Percentiles rank a stretch among this genome's conserved stretches.
Conservation (phyloP, 2,329 filamentous ascomycete species). For the Xylariaceae sp. region DNA sequence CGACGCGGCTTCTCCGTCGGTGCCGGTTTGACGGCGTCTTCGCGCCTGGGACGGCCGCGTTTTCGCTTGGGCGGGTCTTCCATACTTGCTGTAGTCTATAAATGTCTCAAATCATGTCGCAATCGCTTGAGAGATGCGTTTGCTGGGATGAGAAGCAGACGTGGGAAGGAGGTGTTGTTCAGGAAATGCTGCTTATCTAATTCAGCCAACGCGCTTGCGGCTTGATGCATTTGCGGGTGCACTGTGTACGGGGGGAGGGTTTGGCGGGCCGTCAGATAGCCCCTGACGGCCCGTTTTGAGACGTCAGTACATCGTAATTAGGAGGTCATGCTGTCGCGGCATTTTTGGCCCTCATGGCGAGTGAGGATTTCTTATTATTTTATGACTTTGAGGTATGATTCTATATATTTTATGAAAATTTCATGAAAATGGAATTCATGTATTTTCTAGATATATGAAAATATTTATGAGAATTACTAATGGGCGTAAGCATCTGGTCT, state of each 20-base stretch:
- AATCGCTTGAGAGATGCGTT: neutral
- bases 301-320: neutral
- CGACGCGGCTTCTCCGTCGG: constrained; percentile 9
- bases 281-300: neutral
- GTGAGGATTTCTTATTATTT: too few relatives aligned
- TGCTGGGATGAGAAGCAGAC: too few relatives aligned
- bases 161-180: too few relatives aligned
- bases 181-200: neutral
- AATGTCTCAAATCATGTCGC: constrained; percentile 3
- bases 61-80: constrained; percentile 24
- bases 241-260: neutral
- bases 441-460: too few relatives aligned
- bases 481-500: too few relatives aligned
- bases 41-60: constrained; percentile 26
- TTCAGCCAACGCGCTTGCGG: constrained; percentile 5
- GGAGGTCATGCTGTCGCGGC: neutral
- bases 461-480: too few relatives aligned
- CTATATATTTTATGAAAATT: too few relatives aligned
- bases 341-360: too few relatives aligned
- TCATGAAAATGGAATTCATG: too few relatives aligned
- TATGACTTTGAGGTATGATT: too few relatives aligned
- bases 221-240: neutral
- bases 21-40: constrained; percentile 21
- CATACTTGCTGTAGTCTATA: constrained; percentile 2
- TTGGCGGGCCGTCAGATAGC: neutral